phyloP scores from a whole-genome alignment of 352 stramenopile species.

The Phytophthora melonis region DNA sequence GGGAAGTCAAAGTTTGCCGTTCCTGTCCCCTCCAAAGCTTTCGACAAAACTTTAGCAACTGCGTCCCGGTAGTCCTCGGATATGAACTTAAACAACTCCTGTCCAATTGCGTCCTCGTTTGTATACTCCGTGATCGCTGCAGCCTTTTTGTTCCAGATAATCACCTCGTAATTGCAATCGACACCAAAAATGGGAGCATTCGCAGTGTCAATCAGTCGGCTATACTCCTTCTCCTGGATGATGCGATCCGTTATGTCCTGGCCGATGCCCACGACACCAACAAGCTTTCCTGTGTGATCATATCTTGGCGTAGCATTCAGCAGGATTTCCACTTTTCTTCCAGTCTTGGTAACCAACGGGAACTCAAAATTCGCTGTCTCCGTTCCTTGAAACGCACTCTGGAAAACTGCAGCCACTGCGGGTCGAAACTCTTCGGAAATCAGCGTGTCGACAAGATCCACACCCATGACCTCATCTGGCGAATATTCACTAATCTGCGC shows the following conservation, averaged over 20 bases:
- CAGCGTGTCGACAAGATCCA: conserved; percentile 80
- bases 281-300: conserved; percentile 58
- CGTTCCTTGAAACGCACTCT: conserved; percentile 59
- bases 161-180: conserved; percentile 67
- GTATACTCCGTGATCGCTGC: conserved; percentile 84
- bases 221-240: conserved; percentile 75
- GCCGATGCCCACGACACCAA: conserved; percentile 66
- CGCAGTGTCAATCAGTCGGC: conserved; percentile 68
- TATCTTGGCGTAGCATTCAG: conserved; percentile 62
- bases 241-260: conserved; percentile 70
- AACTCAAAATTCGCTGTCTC: conserved; percentile 70
- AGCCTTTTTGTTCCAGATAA: conserved; percentile 92
- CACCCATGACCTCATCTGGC: conserved; percentile 85
- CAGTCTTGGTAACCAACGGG: conserved; percentile 68
- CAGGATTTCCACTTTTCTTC: conserved; percentile 58
- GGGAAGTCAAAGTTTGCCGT: conserved; percentile 84
- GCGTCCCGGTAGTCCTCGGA: conserved; percentile 63
- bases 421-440: conserved; percentile 64
- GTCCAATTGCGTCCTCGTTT: conserved; percentile 84
- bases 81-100: conserved; percentile 72
- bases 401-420: conserved; percentile 57
- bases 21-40: conserved; percentile 58
- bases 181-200: conserved; percentile 78
- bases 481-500: conserved; percentile 79
- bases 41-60: conserved; percentile 66